Evolutionary conservation across 2,329 filamentous ascomycete genomes (phyloP).

Genomic region (Laburnicola sp.): DNA sequence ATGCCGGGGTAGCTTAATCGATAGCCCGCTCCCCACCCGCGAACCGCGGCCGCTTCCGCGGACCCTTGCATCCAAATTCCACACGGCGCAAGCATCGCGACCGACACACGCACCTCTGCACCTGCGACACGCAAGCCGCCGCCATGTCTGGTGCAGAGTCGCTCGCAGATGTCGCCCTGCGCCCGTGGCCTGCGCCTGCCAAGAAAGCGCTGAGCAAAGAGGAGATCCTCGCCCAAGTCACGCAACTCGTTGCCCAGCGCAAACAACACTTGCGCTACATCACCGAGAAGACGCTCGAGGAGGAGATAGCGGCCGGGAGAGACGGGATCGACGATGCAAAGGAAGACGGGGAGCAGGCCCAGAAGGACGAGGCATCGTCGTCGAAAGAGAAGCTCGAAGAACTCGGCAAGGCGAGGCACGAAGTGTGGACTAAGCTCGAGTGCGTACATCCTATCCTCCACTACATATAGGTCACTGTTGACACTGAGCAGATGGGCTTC

Average conservation of each 20-base stretch:
- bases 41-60: slow-evolving; percentile 22
- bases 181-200: slow-evolving; percentile 61
- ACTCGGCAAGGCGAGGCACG: slow-evolving; percentile 43
- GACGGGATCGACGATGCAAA: slow-evolving; percentile 47
- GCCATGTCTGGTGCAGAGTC: slow-evolving; percentile 32
- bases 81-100: no score
- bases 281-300: slow-evolving; percentile 70
- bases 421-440: slow-evolving; percentile 49
- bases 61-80: slow-evolving; percentile 1
- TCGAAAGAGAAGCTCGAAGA: slow-evolving; percentile 44
- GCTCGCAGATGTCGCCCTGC: slow-evolving; percentile 59
- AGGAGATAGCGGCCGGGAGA: slow-evolving; percentile 62
- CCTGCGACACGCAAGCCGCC: not conserved
- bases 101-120: no score
- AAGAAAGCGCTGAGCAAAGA: slow-evolving; percentile 56
- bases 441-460: slow-evolving; percentile 56
- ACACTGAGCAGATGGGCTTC: slow-evolving; percentile 32
- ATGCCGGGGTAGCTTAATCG: slow-evolving; percentile 27
- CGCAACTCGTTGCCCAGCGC: slow-evolving; percentile 75
- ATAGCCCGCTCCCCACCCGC: slow-evolving; percentile 24
- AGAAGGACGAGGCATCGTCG: slow-evolving; percentile 44
- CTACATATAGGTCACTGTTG: slow-evolving; percentile 30
- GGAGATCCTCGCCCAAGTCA: slow-evolving; percentile 70
- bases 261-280: slow-evolving; percentile 76
- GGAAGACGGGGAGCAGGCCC: slow-evolving; percentile 52